Conservation (phyloP, 345 rosid genomes). For the Kandelia obovata region DNA sequence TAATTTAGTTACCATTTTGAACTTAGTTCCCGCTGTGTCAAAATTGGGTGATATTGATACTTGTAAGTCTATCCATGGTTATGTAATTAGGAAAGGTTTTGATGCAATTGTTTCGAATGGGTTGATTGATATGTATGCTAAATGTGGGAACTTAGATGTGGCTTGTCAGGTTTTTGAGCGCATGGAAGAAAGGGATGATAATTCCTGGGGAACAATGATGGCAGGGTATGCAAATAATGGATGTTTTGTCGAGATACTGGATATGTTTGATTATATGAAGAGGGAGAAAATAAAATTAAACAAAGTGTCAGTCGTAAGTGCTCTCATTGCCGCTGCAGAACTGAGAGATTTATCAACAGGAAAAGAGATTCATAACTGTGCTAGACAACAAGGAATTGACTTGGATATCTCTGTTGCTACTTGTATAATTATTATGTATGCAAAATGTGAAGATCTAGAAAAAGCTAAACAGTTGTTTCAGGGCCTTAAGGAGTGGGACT, state of each 20-base stretch:
- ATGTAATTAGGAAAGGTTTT: constrained; percentile 43
- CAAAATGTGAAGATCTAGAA: constrained; percentile 46
- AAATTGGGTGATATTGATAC: constrained; percentile 34
- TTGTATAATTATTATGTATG: constrained; percentile 52
- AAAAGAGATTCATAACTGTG: constrained; percentile 32
- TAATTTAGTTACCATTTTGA: constrained; percentile 45
- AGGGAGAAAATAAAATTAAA: constrained; percentile 28
- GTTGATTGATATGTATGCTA: constrained; percentile 53
- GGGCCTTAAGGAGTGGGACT: constrained; percentile 35
- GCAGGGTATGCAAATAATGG: constrained; percentile 52
- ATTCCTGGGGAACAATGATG: constrained; percentile 54
- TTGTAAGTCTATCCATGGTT: constrained; percentile 51
- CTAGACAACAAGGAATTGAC: constrained; percentile 33
- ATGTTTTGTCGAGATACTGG: constrained; percentile 38
- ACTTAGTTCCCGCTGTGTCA: constrained; percentile 60
- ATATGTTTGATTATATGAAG: constrained; percentile 40
- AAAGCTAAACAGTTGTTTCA: constrained; percentile 37
- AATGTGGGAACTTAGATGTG: constrained; percentile 34
- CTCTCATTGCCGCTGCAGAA: constrained; percentile 52
- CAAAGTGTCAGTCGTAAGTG: constrained; percentile 39
- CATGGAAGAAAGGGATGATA: constrained; percentile 30
- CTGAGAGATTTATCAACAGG: constrained; percentile 40
- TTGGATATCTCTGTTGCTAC: constrained; percentile 46
- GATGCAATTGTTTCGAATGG: constrained; percentile 38
- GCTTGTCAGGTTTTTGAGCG: constrained; percentile 42